Evolutionary conservation across 805 yeast species (phyloP).

Genomic region (Spathaspora sp.): DNA sequence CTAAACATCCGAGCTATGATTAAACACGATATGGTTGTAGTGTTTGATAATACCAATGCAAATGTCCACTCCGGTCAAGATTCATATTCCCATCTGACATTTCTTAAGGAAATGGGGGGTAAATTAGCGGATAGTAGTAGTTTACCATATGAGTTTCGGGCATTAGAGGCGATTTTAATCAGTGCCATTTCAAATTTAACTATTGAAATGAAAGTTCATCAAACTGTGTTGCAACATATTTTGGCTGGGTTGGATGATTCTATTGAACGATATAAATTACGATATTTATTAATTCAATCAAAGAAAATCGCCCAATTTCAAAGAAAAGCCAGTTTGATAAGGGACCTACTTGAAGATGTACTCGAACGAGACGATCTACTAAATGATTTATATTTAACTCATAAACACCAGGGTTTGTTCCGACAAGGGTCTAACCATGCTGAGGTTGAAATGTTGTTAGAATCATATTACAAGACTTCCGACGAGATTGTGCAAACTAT

Average conservation of each 20-base stretch:
- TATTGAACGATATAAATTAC: slow-evolving; percentile 73
- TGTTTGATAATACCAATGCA: slow-evolving; percentile 30
- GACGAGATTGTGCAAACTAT: slow-evolving; percentile 94
- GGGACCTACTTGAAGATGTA: slow-evolving; percentile 82
- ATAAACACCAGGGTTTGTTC: slow-evolving; percentile 40
- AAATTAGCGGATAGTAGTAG: slow-evolving; percentile 24
- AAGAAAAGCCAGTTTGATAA: slow-evolving; percentile 75
- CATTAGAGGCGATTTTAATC: slow-evolving; percentile 81
- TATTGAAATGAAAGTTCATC: slow-evolving; percentile 83
- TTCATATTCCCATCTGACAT: slow-evolving; percentile 30
- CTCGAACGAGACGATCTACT: slow-evolving; percentile 80
- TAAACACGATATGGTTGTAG: slow-evolving; percentile 47
- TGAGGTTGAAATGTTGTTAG: slow-evolving; percentile 86
- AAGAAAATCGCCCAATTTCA: slow-evolving; percentile 81
- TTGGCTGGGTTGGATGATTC: slow-evolving; percentile 75
- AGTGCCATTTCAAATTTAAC: slow-evolving; percentile 75
- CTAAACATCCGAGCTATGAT: slow-evolving; percentile 51
- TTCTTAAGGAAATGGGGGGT: slow-evolving; percentile 39
- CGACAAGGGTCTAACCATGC: slow-evolving; percentile 64
- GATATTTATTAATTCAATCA: slow-evolving; percentile 77
- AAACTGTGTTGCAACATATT: slow-evolving; percentile 69
- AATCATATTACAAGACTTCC: slow-evolving; percentile 83
- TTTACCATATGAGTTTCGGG: slow-evolving; percentile 87
- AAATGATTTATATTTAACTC: slow-evolving; percentile 76
- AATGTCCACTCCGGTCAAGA: slow-evolving; percentile 29